Evolutionary conservation across 1,139 yeast species (phyloP).

Genomic region (Taphrina sp.): DNA sequence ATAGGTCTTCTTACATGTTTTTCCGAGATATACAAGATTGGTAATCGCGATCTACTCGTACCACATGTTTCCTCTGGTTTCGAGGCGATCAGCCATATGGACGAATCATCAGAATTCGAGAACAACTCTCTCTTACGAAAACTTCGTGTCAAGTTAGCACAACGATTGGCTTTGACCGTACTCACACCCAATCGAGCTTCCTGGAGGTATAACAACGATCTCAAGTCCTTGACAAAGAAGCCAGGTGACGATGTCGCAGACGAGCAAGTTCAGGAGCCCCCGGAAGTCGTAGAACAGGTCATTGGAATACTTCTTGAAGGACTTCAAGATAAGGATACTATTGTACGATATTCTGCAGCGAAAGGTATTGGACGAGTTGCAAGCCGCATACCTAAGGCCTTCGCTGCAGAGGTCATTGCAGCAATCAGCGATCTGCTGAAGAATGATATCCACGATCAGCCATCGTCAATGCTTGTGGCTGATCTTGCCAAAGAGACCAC

Average conservation of each 20-base stretch:
- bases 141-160: conserved; percentile 37
- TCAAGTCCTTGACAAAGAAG: background rate
- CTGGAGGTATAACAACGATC: conserved; percentile 26
- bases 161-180: conserved; percentile 37
- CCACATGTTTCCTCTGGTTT: background rate
- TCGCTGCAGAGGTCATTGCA: conserved; percentile 45
- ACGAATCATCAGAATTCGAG: conserved; percentile 5
- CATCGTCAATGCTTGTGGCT: conserved; percentile 26
- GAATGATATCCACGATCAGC: conserved; percentile 35
- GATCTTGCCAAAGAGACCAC: conserved; percentile 42
- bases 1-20: conserved; percentile 22
- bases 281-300: conserved; percentile 48
- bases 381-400: conserved; percentile 42
- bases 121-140: conserved; percentile 36
- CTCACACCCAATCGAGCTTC: conserved; percentile 33
- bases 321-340: conserved; percentile 46
- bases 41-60: conserved; percentile 24
- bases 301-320: conserved; percentile 44
- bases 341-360: conserved; percentile 50
- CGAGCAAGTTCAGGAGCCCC: conserved; percentile 27
- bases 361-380: conserved; percentile 50
- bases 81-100: background rate
- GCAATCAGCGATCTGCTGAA: conserved; percentile 43
- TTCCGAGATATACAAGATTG: conserved; percentile 17
- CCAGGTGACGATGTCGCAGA: background rate